These are phyloP conservation scores for Pythium volutum DNA, from an alignment of 352 stramenopile species.

Conservation along the genomic window DNA sequence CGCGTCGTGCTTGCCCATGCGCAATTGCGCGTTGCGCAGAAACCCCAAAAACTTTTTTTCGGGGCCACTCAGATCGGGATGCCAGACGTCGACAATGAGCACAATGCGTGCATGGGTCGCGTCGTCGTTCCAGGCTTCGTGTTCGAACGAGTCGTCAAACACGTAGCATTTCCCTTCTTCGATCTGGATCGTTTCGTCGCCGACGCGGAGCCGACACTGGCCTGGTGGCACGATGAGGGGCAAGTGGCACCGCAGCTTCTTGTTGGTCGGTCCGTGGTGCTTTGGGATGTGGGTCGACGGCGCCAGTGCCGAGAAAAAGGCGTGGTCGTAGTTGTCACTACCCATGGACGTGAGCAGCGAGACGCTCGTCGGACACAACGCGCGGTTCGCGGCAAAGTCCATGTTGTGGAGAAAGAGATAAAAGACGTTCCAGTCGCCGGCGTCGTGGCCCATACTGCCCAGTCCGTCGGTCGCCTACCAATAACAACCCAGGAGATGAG, in stretches of 20 bases:
- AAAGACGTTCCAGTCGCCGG: constrained; percentile 87
- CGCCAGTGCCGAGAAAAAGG: constrained; percentile 86
- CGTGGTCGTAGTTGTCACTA: constrained; percentile 73
- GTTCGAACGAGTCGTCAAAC: constrained; percentile 98
- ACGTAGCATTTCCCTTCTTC: constrained; percentile 92
- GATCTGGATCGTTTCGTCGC: constrained; percentile 61
- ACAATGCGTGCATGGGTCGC: constrained; percentile 82
- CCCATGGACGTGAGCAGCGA: constrained; percentile 58
- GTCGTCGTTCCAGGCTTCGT: constrained; percentile 97
- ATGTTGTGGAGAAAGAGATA: constrained; percentile 88
- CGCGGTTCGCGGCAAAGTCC: constrained; percentile 67
- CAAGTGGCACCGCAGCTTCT: constrained; percentile 89
- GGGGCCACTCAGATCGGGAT: constrained; percentile 86
- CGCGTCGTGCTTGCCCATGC: constrained; percentile 52
- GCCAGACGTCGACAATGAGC: constrained; percentile 95
- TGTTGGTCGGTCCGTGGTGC: constrained; percentile 90
- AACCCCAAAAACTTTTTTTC: constrained; percentile 91
- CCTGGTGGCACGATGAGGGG: constrained; percentile 71
- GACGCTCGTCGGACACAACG: constrained; percentile 59
- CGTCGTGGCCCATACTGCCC: constrained; percentile 71
- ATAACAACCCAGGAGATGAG: background rate
- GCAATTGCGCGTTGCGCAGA: constrained; percentile 63
- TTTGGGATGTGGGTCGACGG: constrained; percentile 74
- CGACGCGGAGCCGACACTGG: constrained; percentile 69
- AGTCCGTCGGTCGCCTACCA: constrained; percentile 61